phyloP scores from a whole-genome alignment of 2,329 filamentous ascomycete species.

The Hymenoscyphus salicellus region DNA sequence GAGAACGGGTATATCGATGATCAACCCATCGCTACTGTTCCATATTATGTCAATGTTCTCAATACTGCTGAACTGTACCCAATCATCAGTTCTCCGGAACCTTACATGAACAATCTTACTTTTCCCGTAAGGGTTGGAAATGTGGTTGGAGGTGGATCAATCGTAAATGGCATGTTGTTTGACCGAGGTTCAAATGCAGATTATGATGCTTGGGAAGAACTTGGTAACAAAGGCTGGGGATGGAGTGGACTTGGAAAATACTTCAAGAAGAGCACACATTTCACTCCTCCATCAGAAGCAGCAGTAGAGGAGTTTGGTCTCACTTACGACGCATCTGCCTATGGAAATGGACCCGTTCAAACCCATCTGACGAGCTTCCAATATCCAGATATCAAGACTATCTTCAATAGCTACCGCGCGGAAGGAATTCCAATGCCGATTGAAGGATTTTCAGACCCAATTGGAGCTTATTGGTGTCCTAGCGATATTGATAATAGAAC shows the following conservation, averaged over 20 bases:
- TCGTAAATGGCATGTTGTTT: constrained; percentile 29
- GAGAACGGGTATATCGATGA: constrained; percentile 36
- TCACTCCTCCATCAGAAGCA: constrained; percentile 9
- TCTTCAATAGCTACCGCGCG: constrained; percentile 6
- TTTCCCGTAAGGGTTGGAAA: constrained; percentile 3
- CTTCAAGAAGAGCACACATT: constrained; percentile 36
- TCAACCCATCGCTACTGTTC: constrained; percentile 6
- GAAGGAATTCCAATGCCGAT: constrained; percentile 10
- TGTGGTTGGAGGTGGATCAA: constrained; percentile 37
- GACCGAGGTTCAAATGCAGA: constrained; percentile 17
- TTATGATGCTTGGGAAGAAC: constrained; percentile 40
- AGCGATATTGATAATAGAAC: constrained; percentile 14
- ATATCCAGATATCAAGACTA: constrained; percentile 9
- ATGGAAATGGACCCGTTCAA: constrained; percentile 12
- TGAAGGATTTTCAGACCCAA: constrained; percentile 11
- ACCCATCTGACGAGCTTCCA: constrained; percentile 9
- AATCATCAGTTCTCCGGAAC: constrained; percentile 9
- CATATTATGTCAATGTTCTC: constrained; percentile 6
- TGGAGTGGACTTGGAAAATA: constrained; percentile 40
- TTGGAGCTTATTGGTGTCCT: constrained; percentile 10
- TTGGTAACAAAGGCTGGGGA: constrained; percentile 43
- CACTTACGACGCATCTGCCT: constrained; percentile 12
- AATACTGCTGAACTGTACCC: constrained; percentile 5
- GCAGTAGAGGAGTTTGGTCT: constrained; percentile 5
- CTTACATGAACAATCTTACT: constrained; percentile 4